These are phyloP conservation scores for Capronia americana DNA, from an alignment of 2,329 filamentous ascomycete species.

Conservation along the genomic window DNA sequence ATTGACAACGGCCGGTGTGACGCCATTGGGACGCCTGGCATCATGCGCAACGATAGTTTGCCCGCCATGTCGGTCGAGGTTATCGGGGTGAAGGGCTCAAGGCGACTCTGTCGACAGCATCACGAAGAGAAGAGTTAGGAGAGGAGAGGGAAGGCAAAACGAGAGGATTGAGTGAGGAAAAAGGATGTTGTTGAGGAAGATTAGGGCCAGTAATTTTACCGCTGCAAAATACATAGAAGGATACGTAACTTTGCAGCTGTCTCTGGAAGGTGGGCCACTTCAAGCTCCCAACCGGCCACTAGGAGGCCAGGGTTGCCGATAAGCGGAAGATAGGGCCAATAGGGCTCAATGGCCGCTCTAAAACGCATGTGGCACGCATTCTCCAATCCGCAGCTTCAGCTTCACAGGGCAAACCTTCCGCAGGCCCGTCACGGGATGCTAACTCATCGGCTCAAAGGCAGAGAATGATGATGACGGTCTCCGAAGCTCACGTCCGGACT, in stretches of 20 bases:
- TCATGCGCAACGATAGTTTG: conserved; percentile 36
- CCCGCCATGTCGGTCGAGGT: conserved; percentile 34
- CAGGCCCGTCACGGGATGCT: neutral
- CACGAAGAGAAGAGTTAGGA: conserved; percentile 6
- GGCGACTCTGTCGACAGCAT: conserved; percentile 11
- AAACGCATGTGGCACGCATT: neutral
- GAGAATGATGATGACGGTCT: neutral
- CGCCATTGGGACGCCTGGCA: conserved; percentile 30
- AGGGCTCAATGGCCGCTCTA: neutral
- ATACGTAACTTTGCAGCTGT: neutral
- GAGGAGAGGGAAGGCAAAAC: neutral
- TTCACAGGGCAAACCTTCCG: neutral
- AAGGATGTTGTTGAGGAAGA: conserved; percentile 16
- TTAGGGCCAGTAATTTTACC: conserved; percentile 5
- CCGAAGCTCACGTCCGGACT: neutral
- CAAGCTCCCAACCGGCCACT: neutral
- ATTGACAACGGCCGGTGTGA: conserved; percentile 35
- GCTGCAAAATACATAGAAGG: neutral
- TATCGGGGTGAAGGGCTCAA: conserved; percentile 15
- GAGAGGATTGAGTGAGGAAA: neutral
- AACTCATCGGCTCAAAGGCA: neutral
- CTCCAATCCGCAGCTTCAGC: neutral
- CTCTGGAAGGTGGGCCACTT: neutral
- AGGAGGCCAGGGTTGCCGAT: neutral
- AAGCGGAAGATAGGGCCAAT: neutral